Evolutionary conservation across 345 rosid species (phyloP).

Genomic region (Bretschneidera sinensis): DNA sequence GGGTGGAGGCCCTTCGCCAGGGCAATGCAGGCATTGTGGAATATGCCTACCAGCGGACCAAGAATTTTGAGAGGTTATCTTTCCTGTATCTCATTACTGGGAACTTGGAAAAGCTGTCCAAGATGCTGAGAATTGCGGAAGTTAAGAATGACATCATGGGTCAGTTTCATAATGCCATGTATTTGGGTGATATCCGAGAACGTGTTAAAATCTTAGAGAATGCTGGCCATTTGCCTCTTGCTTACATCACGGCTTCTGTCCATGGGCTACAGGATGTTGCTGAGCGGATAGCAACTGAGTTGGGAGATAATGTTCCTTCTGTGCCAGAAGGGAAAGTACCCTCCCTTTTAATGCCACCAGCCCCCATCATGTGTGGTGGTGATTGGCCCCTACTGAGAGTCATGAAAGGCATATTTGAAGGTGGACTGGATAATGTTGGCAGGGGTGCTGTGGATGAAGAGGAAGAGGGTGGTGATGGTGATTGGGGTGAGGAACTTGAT

Average conservation of each 20-base stretch:
- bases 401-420: constrained; percentile 89
- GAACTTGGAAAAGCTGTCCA: constrained; percentile 72
- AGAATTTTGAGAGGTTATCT: constrained; percentile 93
- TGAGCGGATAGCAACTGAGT: constrained; percentile 60
- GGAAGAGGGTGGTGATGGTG: constrained; percentile 67
- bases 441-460: constrained; percentile 60
- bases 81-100: constrained; percentile 92
- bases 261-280: constrained; percentile 78
- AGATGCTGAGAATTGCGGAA: constrained; percentile 92
- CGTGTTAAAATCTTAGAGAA: constrained; percentile 84
- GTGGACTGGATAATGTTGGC: constrained; percentile 61
- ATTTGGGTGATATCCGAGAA: constrained; percentile 83
- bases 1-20: constrained; percentile 99
- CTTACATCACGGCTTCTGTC: constrained; percentile 71
- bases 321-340: constrained; percentile 67
- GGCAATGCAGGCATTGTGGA: constrained; percentile 92
- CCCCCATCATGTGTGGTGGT: constrained; percentile 71
- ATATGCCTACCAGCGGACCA: constrained; percentile 93
- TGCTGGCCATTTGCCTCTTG: constrained; percentile 88
- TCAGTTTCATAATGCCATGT: constrained; percentile 90
- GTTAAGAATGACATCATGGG: constrained; percentile 95
- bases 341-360: constrained; percentile 75
- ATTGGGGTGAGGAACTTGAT: constrained; percentile 88
- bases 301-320: constrained; percentile 70
- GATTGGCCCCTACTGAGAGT: constrained; percentile 99